Base-by-base conservation (phyloP, 2,329 filamentous ascomycete species). In the Microsporum canis region DNA sequence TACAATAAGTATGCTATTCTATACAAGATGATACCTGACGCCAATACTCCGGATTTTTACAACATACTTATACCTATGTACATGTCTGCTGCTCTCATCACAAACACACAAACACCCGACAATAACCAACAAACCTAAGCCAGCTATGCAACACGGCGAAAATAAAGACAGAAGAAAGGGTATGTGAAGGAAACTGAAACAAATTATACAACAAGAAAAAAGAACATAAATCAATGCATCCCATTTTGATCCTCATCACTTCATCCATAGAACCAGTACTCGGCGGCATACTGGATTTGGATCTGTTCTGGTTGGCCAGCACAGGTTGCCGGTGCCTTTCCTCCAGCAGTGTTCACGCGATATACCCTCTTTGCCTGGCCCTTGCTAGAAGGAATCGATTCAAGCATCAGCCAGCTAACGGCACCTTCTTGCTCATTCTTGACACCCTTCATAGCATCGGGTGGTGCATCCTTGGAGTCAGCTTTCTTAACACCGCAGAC, bases 271-370 rank as follows among this genome's bases (percentile, higher is more conserved):
- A 80, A 87, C 86, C 82, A 86, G 68, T 89, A 96, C 81, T 91
- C 83, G 47, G 91, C 85, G 36, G 88, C 80, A 75, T 97, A 96
- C 69, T 91, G 79, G 12, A 96, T 83, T 64, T 86, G 77, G 66
- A 96, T 91, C 0, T 74, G 70, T 8, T 80, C 78, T 0, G 79
- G 72, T 78, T 84, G 79, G 8, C 84, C 88, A 38, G 81, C 72
- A 71, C 92, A 97, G 0, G 84, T 88, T 31, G 82, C 77, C 0
- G 91, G 91, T 1, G 90, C 76, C 55, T 81, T 83, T 8, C 92
- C 92, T 31, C 91, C 91, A 0, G 87, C 90, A 8, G 92, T 97
- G 68, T 88, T 82, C 51, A 96, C 77, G 10, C 92, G 83, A 76
- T 92, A 97, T 29, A 96, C 86, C 71, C 90, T 84, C 71, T 85